Evolutionary conservation across 108 stramenopile genomes (phyloP), one percentile per base, ranked within the genome.

Genomic region (Cyclotella sp.): DNA sequence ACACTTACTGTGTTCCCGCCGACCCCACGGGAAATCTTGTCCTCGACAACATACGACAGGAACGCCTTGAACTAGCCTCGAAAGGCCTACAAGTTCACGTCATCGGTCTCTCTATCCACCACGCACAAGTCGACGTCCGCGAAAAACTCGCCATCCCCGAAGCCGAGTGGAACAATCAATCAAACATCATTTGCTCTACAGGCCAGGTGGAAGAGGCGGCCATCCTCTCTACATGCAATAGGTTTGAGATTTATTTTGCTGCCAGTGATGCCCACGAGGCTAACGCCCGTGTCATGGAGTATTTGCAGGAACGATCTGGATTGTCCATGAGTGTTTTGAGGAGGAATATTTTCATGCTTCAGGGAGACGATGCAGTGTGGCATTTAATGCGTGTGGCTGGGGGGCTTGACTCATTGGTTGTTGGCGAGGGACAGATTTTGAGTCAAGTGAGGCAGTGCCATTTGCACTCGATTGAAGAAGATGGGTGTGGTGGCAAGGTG

Each of bases 391-490:
- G 96, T 34, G 99, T 99, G 12, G 87, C 97, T 21, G 99, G 96
- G 19, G 99, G 99, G 29, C 81, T 99, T 61, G 99, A 99, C 79
- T 97, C 97, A 1, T 84, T 99, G 57, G 94, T 99, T n/a, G 98
- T 99, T 5, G 99, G 99, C 18, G 99, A 99, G 84, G 98, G 98
- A 47, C 99, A 99, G 84, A 99, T 99, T 81, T 75, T 99, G 15
- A 90, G 93, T 16, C 98, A 99, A 86, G 97, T 98, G 9, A 86
- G 96, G 47, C 95, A 97, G 76, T 98, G 98, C 82, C 96, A 99
- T 70, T 76, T 95, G 54, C 96, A 97, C 79, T 97, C 96, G 58
- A 96, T 97, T 67, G 97, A 96, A 79, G 95, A 96, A 59, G 95
- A 93, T 74, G 99, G 99, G 19, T 88, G 91, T 73, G 99, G 96